Evolutionary conservation across 352 stramenopile species (phyloP).

Genomic region (Saprolegnia parasitica): DNA sequence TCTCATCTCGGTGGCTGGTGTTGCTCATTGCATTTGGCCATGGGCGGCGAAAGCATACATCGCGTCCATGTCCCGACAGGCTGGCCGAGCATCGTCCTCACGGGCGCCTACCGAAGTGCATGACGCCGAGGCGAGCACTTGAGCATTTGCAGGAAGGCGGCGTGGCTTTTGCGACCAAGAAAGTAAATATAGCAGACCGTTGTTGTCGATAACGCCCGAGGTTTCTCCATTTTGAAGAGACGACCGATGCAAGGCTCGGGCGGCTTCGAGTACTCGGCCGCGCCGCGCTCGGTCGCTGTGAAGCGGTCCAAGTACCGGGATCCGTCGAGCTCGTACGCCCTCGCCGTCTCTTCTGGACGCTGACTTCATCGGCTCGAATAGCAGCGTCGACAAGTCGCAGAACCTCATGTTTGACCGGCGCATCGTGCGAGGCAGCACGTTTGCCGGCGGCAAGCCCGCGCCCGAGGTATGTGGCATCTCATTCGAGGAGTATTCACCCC

Average conservation of each 20-base stretch:
- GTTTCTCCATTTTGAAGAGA: not conserved
- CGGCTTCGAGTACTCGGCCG: constrained; percentile 69
- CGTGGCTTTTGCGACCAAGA: not conserved
- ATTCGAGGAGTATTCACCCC: too few relatives aligned
- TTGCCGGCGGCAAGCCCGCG: constrained; percentile 59
- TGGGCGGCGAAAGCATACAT: too few relatives aligned
- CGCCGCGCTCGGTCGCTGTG: constrained; percentile 62
- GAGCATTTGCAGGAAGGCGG: not conserved
- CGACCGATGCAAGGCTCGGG: constrained; percentile 29
- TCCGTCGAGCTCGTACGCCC: constrained; percentile 35
- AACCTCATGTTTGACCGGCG: constrained; percentile 94
- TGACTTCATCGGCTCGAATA: constrained; percentile 20
- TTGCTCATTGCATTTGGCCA: too few relatives aligned
- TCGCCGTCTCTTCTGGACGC: not conserved
- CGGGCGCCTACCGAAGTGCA: not conserved
- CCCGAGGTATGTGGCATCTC: constrained; percentile 28
- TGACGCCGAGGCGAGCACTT: not conserved
- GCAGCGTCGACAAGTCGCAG: constrained; percentile 43
- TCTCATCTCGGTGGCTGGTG: too few relatives aligned
- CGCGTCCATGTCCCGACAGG: too few relatives aligned
- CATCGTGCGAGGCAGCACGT: constrained; percentile 92
- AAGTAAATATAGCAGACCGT: constrained; percentile 1
- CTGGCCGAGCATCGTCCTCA: too few relatives aligned
- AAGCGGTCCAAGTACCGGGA: constrained; percentile 63
- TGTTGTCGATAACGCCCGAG: not conserved